Conservation (phyloP, 2,329 filamentous ascomycete genomes). For the Penicillium decumbens region DNA sequence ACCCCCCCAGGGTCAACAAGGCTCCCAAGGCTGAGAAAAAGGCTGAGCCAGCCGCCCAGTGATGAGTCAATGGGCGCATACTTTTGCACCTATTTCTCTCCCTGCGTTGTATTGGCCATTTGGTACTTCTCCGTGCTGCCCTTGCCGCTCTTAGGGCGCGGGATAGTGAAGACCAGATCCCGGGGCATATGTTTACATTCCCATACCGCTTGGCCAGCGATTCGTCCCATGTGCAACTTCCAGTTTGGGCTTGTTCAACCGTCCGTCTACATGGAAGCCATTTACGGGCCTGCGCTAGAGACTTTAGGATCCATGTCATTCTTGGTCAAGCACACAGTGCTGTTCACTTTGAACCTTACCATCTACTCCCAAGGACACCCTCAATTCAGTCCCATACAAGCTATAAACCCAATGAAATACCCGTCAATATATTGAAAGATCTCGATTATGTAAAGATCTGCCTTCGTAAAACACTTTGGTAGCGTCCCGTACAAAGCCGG, state of each 20-base stretch:
- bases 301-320: background rate
- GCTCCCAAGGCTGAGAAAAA: conserved; percentile 47
- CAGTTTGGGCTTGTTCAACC: background rate
- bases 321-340: background rate
- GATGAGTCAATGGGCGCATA: background rate
- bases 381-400: background rate
- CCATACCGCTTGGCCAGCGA: background rate
- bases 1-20: conserved; percentile 26
- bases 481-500: background rate
- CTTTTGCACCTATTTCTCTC: background rate
- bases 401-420: conserved; percentile 1
- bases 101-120: background rate
- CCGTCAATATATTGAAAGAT: background rate
- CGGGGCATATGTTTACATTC: background rate
- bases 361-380: background rate
- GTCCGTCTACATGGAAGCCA: background rate
- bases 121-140: no score
- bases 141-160: background rate
- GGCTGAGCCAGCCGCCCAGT: conserved; percentile 33
- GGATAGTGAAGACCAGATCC: background rate
- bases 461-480: background rate
- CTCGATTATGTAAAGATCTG: background rate
- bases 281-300: background rate
- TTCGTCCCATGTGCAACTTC: background rate
- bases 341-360: background rate